Percentiles rank a stretch among this genome's conserved stretches.
Conservation (phyloP, 495 filamentous ascomycete genomes). For the Amphirosellinia nigrospora region DNA sequence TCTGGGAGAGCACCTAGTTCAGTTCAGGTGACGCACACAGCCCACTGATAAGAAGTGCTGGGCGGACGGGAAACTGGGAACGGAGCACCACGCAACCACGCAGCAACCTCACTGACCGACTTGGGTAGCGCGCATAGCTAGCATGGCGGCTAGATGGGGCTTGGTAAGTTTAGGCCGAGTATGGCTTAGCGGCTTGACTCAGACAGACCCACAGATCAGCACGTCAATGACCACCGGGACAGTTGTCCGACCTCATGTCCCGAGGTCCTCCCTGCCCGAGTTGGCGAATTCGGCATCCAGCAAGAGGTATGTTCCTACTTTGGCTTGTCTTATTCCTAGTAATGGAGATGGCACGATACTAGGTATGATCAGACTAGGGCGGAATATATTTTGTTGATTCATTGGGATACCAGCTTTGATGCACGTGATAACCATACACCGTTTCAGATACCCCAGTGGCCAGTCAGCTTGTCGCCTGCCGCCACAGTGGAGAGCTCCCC, state of each 20-base stretch:
- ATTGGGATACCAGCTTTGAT: background rate
- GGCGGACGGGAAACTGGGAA: constrained; percentile 15
- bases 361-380: background rate
- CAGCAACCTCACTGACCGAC: constrained; percentile 22
- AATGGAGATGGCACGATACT: background rate
- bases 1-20: constrained; percentile 33
- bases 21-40: constrained; percentile 46
- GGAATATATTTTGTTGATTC: background rate
- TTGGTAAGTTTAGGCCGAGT: background rate
- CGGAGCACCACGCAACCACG: constrained; percentile 20
- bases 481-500: constrained; percentile 20
- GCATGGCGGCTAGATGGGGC: background rate
- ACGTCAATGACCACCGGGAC: constrained; percentile 16
- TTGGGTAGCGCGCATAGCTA: constrained; percentile 20
- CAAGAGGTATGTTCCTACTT: background rate
- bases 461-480: background rate
- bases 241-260: background rate
- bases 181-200: constrained; percentile 9
- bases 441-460: background rate
- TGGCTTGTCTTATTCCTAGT: background rate
- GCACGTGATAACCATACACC: constrained; percentile 3
- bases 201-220: constrained; percentile 15
- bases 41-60: constrained; percentile 28
- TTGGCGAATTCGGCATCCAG: background rate
- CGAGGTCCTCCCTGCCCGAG: constrained; percentile 1